Evolutionary conservation across 106 monocot species (phyloP), one percentile per base, ranked within the genome.

Genomic region (Phalaenopsis equestris): DNA sequence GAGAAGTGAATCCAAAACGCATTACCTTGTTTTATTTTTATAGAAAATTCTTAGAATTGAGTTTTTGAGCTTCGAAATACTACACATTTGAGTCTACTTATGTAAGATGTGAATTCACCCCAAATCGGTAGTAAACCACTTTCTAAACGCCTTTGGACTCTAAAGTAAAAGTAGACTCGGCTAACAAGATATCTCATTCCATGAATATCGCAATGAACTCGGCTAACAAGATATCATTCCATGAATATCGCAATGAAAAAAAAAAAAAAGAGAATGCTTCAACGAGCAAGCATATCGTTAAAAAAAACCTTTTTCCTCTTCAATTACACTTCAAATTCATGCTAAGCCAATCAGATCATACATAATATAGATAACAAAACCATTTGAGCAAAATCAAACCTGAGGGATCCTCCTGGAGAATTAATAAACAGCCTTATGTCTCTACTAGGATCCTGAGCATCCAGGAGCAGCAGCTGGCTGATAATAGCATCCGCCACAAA

Each of bases 341-440:
- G 61, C n/a, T 7, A 61, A 70, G 38, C 68, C 21, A 10, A 70
- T 70, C 0, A 48, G 11, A 48, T 48, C 30, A 48, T 48, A 48
- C 11, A 9, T 48, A 48, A 48, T 48, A 10, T 7, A 48, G 48
- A 7, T 48, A 48, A 48, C 9, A 48, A 45, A 45, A 45, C 5
- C 43, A 45, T 45, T 45, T 4, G 43, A 4, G 43, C 3, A 45
- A 45, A 41, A 41, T 11, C 76, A 56, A 16, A 98, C 97, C 92
- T 98, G 80, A 98, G 97, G 36, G 94, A 91, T 1, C 94, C 97
- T 3, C 97, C 94, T 8, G 92, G 81, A 15, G 90, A 98, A 75
- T 98, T 98, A 77, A 98, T 87, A 79, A 94, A 98, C 36, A 98
- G 80, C 46, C 92, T 84, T 83, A 98, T 98, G 77, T 98, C 97